Percentiles rank a stretch among this genome's conserved stretches.
Conservation (phyloP, 352 stramenopile genomes). For the Phytophthora nicotianae region DNA sequence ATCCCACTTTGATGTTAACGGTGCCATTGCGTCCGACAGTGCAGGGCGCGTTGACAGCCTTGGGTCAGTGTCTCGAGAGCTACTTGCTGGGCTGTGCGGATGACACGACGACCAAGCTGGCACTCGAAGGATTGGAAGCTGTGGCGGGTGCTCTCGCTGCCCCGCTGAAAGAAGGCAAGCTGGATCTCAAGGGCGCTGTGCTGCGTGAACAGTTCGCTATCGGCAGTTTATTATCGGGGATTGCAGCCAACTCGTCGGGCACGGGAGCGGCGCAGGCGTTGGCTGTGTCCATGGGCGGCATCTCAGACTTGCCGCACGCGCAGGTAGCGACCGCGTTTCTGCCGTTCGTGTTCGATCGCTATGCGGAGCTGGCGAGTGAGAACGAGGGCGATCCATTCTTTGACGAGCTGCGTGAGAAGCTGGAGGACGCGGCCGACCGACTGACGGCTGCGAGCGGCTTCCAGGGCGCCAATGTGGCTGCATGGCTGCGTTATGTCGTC, state of each 20-base stretch:
- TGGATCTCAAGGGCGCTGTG: constrained; percentile 62
- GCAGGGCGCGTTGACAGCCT: constrained; percentile 62
- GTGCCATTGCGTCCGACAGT: constrained; percentile 60
- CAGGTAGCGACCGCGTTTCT: constrained; percentile 67
- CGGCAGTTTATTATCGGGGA: constrained; percentile 59
- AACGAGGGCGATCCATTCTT: constrained; percentile 78
- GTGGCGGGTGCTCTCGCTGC: constrained; percentile 54
- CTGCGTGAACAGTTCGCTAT: constrained; percentile 63
- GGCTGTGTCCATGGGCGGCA: constrained; percentile 65
- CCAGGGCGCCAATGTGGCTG: constrained; percentile 46
- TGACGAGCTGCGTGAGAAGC: constrained; percentile 53
- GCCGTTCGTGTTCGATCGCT: constrained; percentile 73
- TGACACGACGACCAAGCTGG: constrained; percentile 45
- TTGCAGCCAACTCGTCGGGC: constrained; percentile 61
- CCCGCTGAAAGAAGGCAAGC: constrained; percentile 63
- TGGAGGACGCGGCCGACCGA: constrained; percentile 53
- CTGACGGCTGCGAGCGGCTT: constrained; percentile 62
- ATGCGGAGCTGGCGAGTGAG: constrained; percentile 51
- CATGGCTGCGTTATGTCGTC: constrained; percentile 73
- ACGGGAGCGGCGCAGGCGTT: constrained; percentile 57
- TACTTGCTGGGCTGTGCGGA: constrained; percentile 63
- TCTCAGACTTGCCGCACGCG: constrained; percentile 69
- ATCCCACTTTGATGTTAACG: constrained; percentile 67
- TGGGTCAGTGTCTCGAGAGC: constrained; percentile 78
- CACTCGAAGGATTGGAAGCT: constrained; percentile 65